Evolutionary conservation across 441 rosid species (phyloP).

Genomic region (Capsella rubella): DNA sequence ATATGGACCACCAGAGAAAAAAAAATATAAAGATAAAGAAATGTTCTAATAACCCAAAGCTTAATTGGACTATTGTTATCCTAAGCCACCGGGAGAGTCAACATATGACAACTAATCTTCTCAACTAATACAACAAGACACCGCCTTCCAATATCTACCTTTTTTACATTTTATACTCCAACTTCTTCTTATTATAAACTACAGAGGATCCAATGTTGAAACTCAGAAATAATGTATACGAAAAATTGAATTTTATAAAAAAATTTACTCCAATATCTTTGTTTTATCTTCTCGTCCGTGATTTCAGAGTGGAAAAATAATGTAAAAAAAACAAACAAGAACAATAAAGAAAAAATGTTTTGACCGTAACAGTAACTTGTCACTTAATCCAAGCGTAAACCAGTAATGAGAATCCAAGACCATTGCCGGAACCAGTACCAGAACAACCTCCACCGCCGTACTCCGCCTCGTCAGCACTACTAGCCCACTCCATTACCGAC

Average conservation of each 20-base stretch:
- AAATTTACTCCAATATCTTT: constrained; percentile 33
- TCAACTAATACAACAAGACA: constrained; percentile 37
- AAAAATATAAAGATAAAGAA: not conserved
- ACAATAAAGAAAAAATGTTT: not conserved
- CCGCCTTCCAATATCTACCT: constrained; percentile 13
- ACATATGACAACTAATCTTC: constrained; percentile 31
- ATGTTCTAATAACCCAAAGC: constrained; percentile 19
- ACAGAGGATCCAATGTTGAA: not conserved
- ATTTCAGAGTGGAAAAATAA: constrained; percentile 23
- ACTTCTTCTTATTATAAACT: not conserved
- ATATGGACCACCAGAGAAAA: not conserved
- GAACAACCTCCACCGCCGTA: constrained; percentile 61
- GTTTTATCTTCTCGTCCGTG: constrained; percentile 24
- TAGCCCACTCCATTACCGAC: constrained; percentile 92
- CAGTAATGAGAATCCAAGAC: constrained; percentile 73
- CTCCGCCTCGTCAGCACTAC: constrained; percentile 58
- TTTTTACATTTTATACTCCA: not conserved
- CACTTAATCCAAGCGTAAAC: constrained; percentile 91
- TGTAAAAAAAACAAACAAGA: not conserved
- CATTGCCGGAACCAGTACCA: constrained; percentile 52
- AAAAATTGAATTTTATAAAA: constrained; percentile 1
- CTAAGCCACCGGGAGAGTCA: constrained; percentile 29
- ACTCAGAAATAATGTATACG: not conserved
- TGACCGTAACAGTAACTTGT: constrained; percentile 38
- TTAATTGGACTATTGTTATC: constrained; percentile 18